phyloP scores from a whole-genome alignment of 2,329 filamentous ascomycete species.

The Penicillium sp. region DNA sequence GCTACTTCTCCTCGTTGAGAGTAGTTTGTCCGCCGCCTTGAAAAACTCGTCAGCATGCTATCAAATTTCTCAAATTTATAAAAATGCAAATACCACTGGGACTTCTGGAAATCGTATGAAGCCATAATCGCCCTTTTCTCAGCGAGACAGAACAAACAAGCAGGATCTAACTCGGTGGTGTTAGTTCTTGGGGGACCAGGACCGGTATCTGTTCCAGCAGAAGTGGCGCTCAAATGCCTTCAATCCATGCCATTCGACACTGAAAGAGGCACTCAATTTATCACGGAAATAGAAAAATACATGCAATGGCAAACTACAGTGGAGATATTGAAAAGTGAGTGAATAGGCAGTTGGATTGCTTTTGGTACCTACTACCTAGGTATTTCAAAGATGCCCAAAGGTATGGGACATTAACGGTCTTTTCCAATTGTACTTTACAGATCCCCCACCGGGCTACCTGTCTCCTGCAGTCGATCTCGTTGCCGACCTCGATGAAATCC shows the following conservation, averaged over 20 bases:
- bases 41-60: neutral
- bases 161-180: neutral
- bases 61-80: neutral
- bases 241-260: neutral
- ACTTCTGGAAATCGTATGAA: neutral
- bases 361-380: too few species aligned
- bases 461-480: neutral
- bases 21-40: neutral
- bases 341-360: too few species aligned
- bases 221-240: neutral
- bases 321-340: neutral
- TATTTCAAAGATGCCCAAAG: too few species aligned
- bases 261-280: neutral
- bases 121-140: neutral
- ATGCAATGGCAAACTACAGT: neutral
- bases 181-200: too few species aligned
- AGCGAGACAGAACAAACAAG: too few species aligned
- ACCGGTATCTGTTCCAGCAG: neutral
- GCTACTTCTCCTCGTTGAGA: neutral
- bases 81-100: neutral
- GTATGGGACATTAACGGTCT: neutral
- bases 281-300: neutral
- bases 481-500: neutral
- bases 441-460: constrained; percentile 9
- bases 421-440: constrained; percentile 19